Conservation (phyloP, 2,329 filamentous ascomycete genomes). For the Meredithiella fracta region DNA sequence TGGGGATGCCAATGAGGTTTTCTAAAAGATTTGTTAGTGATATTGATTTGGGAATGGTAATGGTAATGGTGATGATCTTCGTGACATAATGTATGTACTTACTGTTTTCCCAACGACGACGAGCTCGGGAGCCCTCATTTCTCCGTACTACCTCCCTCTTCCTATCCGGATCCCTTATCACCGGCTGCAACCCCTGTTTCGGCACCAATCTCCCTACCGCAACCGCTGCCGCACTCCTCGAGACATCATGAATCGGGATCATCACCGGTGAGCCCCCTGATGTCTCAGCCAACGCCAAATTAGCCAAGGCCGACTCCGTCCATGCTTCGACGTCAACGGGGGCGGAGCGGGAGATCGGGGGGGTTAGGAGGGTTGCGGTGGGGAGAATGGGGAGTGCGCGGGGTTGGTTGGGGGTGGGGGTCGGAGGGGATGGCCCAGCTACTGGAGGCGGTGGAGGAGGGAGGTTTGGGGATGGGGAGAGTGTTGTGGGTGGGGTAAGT, state of each 20-base stretch:
- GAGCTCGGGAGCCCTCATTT: conserved; percentile 73
- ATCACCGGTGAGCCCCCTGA: conserved; percentile 44
- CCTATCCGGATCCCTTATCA: conserved; percentile 37
- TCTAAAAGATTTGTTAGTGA: conserved; percentile 33
- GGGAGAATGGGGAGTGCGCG: neutral
- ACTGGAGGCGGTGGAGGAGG: neutral
- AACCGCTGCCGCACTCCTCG: neutral
- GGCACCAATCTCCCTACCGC: conserved; percentile 18
- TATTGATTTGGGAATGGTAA: neutral
- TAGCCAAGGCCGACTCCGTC: conserved; percentile 42
- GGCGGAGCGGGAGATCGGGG: neutral
- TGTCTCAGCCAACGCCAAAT: conserved; percentile 39
- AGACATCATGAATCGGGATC: conserved; percentile 55
- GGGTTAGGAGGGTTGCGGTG: neutral
- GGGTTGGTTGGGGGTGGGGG: conserved; percentile 7
- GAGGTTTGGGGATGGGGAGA: neutral
- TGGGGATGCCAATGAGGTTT: conserved; percentile 70
- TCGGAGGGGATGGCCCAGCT: conserved; percentile 13
- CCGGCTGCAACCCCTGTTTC: conserved; percentile 30
- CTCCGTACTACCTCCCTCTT: conserved; percentile 63
- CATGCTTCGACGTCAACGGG: conserved; percentile 45
- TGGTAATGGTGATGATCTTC: neutral
- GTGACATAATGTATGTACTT: conserved; percentile 18
- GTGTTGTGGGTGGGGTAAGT: neutral
- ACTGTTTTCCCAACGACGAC: conserved; percentile 94